Base-by-base conservation (phyloP, 768 basidiomycete genomes). In the Kondoa subrosea region DNA sequence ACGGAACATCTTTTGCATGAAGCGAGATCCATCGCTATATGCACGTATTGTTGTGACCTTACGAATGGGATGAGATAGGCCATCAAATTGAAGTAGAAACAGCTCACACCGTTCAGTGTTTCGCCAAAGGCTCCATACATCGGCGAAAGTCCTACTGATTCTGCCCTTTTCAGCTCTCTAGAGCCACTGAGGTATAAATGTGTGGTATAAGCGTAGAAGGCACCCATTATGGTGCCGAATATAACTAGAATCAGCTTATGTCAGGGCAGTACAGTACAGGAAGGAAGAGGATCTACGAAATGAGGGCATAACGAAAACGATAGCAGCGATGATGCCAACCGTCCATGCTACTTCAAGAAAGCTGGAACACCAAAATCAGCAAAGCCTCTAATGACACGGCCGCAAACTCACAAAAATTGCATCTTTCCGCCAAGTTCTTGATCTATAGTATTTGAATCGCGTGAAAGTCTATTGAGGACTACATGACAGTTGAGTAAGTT, bases 361-460 rank as follows among this genome's bases (percentile, higher is more conserved):
- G 40, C 40, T 50, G 40, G 8, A 66, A n/a, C n/a, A n/a, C n/a
- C 25, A 66, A 31, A n/a, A 60, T n/a, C n/a, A n/a, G 4, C 3
- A 27, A n/a, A 21, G 2, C 8, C 21, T 29, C n/a, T 17, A 71
- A 71, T 67, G 64, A 74, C 73, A 71, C 67, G 73, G 74, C 8
- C 34, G 50, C 33, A 25, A 21, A 66, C 25, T 31, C 63, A 17
- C 69, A 63, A 57, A 67, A 74, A 30, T 72, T 65, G 12, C 33
- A 34, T 1, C 66, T 64, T 0, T 67, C 16, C 2, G 73, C 56
- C 0, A 73, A 57, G 25, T 50, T 74, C 68, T 34, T 77, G 77
- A 70, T 80, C 79, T 59, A 80, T 73, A 0, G 77, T 74, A 56
- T 77, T 77, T 62, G 77, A 75, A 69, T 80, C 79, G 27, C 76